Conservation (phyloP, 768 basidiomycete genomes). For the Suillus ampliporus region DNA sequence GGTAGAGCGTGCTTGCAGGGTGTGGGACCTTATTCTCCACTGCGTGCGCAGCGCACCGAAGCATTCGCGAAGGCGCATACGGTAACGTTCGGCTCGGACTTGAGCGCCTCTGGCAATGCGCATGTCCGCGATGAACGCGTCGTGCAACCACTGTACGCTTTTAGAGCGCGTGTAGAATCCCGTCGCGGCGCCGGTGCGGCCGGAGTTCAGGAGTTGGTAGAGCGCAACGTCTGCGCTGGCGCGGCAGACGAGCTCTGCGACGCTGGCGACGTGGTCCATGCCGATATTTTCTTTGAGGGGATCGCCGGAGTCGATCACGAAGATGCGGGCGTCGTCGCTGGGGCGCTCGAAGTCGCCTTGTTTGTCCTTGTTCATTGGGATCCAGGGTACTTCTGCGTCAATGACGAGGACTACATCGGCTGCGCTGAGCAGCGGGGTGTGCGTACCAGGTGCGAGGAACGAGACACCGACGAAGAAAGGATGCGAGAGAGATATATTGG, state of each 20-base stretch:
- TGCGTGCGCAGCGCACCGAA: constrained; percentile 51
- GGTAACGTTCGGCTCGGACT: constrained; percentile 18
- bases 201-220: constrained; percentile 47
- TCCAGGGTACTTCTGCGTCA: constrained; percentile 74
- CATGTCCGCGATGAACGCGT: constrained; percentile 31
- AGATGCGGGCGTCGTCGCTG: constrained; percentile 49
- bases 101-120: constrained; percentile 41
- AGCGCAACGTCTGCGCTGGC: constrained; percentile 61
- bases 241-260: constrained; percentile 61
- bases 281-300: constrained; percentile 58
- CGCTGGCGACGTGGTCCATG: constrained; percentile 50
- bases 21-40: constrained; percentile 30
- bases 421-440: constrained; percentile 50
- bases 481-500: constrained; percentile 63
- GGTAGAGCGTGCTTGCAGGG: constrained; percentile 42
- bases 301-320: constrained; percentile 66
- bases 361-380: constrained; percentile 50
- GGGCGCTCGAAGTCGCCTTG: constrained; percentile 42
- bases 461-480: constrained; percentile 58
- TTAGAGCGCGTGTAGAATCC: constrained; percentile 25
- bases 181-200: constrained; percentile 18
- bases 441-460: constrained; percentile 50
- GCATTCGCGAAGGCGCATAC: constrained; percentile 52
- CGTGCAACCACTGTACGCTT: constrained; percentile 26
- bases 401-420: constrained; percentile 70